These are phyloP conservation scores for Blastobotrys proliferans DNA, from an alignment of 1,139 yeast species.

Conservation along the genomic window DNA sequence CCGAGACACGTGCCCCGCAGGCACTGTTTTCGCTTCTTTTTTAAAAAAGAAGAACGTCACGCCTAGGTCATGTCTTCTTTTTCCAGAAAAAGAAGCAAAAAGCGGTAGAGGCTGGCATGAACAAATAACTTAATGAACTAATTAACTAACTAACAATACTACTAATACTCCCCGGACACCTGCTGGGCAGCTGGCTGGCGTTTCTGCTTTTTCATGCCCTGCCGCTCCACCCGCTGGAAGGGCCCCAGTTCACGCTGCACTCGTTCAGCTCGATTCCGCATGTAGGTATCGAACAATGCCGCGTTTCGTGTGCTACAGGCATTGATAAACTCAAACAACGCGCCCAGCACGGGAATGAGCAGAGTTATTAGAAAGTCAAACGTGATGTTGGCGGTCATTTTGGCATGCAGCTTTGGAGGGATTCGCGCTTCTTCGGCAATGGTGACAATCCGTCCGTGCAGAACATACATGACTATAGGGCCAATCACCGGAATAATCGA, in stretches of 20 bases:
- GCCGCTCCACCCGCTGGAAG: conserved; percentile 16
- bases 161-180: background rate
- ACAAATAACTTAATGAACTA: background rate
- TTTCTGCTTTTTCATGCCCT: background rate
- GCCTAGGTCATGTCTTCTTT: too few relatives aligned
- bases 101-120: too few relatives aligned
- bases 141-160: background rate
- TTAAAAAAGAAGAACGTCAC: too few relatives aligned
- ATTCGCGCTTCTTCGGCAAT: conserved; percentile 55
- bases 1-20: too few relatives aligned
- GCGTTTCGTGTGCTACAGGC: conserved; percentile 90
- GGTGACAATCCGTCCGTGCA: conserved; percentile 63
- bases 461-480: conserved; percentile 70
- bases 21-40: too few relatives aligned
- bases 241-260: conserved; percentile 21
- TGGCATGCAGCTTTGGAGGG: conserved; percentile 58
- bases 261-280: conserved; percentile 25
- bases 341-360: conserved; percentile 78
- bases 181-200: conserved; percentile 2
- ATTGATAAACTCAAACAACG: conserved; percentile 71
- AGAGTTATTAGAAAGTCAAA: conserved; percentile 69
- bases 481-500: conserved; percentile 75
- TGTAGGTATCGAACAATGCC: conserved; percentile 51
- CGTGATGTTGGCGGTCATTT: conserved; percentile 68
- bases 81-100: too few relatives aligned